Percentiles rank a stretch among this genome's conserved stretches.
Conservation (phyloP, 2,329 filamentous ascomycete genomes). For the Nakataea oryzae region DNA sequence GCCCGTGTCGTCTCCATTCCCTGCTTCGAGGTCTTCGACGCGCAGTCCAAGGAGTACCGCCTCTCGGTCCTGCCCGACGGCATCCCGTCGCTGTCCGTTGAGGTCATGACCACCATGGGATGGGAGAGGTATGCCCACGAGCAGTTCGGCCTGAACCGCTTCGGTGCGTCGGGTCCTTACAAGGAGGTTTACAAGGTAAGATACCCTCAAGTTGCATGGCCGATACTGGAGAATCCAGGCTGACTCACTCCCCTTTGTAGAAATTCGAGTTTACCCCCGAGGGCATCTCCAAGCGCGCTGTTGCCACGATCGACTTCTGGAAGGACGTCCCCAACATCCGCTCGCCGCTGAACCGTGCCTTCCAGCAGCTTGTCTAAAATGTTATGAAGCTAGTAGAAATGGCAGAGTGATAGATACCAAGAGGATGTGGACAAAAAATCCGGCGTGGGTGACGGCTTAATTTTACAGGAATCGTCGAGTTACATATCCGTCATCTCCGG, state of each 20-base stretch:
- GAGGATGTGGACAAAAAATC: background rate
- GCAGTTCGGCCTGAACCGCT: conserved; percentile 98
- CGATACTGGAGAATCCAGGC: background rate
- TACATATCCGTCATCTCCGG: too few species aligned
- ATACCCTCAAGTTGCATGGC: background rate
- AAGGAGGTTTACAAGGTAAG: conserved; percentile 89
- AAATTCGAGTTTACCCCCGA: conserved; percentile 99
- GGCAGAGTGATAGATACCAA: conserved; percentile 4
- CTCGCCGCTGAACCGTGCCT: conserved; percentile 93
- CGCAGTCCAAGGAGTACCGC: conserved; percentile 88
- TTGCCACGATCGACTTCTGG: conserved; percentile 93
- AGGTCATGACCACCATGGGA: conserved; percentile 94
- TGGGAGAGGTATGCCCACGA: conserved; percentile 99
- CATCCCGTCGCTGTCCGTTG: conserved; percentile 84
- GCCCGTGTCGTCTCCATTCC: conserved; percentile 92
- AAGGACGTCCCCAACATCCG: conserved; percentile 85
- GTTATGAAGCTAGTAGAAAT: background rate
- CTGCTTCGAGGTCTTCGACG: conserved; percentile 94
- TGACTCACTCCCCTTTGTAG: conserved; percentile 36
- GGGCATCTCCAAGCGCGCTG: conserved; percentile 88
- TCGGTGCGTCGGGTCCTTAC: conserved; percentile 94
- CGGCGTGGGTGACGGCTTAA: too few species aligned
- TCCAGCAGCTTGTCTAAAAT: conserved; percentile 86
- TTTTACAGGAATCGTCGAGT: too few species aligned
- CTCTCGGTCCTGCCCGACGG: conserved; percentile 88